These are phyloP conservation scores for Vitis rotundifolia DNA, from an alignment of 164 flowering plant genomes.

Conservation along the genomic window DNA sequence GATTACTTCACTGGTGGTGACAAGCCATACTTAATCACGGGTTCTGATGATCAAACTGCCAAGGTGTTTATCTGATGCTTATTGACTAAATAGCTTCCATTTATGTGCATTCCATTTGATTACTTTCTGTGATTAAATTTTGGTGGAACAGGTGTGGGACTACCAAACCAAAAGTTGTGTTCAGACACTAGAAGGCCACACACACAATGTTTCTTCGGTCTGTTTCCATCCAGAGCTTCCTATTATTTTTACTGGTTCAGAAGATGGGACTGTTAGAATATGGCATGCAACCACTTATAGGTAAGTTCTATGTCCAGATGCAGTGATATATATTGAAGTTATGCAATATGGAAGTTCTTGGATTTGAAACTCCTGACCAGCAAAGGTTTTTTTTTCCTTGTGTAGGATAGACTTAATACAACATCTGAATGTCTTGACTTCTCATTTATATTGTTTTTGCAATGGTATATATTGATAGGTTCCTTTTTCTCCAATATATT, in stretches of 20 bases:
- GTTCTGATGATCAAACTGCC: conserved; percentile 97
- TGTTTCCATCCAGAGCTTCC: conserved; percentile 95
- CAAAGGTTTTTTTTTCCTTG: too few relatives aligned
- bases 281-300: conserved; percentile 95
- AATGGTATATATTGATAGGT: too few relatives aligned
- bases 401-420: too few relatives aligned
- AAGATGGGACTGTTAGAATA: conserved; percentile 92
- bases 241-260: conserved; percentile 89
- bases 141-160: conserved; percentile 74
- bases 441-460: too few relatives aligned
- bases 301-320: conserved; percentile 26
- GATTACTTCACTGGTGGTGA: conserved; percentile 93
- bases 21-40: conserved; percentile 83
- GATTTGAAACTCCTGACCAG: too few relatives aligned
- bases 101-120: neutral
- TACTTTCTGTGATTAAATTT: too few relatives aligned
- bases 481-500: too few relatives aligned
- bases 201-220: conserved; percentile 90
- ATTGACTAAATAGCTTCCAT: neutral
- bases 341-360: too few relatives aligned
- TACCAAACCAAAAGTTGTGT: conserved; percentile 92
- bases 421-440: too few relatives aligned
- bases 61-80: conserved; percentile 52
- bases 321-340: neutral
- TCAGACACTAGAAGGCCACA: conserved; percentile 92